These are phyloP conservation scores for Rhinocladiella mackenziei DNA, from an alignment of 2,329 filamentous ascomycete genomes.

Conservation along the genomic window DNA sequence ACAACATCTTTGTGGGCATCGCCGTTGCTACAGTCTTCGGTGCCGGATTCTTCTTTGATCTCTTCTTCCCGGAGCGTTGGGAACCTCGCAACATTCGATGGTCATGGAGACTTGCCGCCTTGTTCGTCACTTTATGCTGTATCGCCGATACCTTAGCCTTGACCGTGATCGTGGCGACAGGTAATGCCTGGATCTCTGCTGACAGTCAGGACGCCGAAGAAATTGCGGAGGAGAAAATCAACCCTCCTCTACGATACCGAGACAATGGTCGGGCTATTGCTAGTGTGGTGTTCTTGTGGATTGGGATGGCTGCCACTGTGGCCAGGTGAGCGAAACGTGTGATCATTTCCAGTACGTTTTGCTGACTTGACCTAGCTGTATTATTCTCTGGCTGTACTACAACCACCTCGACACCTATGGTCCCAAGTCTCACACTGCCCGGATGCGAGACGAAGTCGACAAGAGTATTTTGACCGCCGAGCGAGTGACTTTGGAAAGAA, in stretches of 20 bases:
- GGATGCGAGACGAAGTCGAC: slow-evolving; percentile 21
- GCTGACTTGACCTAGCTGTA: slow-evolving; percentile 11
- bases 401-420: slow-evolving; percentile 21
- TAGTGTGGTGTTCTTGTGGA: slow-evolving; percentile 52
- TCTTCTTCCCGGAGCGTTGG: slow-evolving; percentile 56
- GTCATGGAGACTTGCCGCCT: slow-evolving; percentile 53
- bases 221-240: slow-evolving; percentile 31
- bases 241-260: slow-evolving; percentile 42
- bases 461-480: slow-evolving; percentile 18
- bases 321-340: slow-evolving; percentile 33
- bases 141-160: slow-evolving; percentile 49
- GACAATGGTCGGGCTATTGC: slow-evolving; percentile 50
- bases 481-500: slow-evolving; percentile 5
- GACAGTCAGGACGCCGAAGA: slow-evolving; percentile 28
- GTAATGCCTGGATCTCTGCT: slow-evolving; percentile 46
- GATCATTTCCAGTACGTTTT: not conserved
- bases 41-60: slow-evolving; percentile 58
- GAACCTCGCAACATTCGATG: slow-evolving; percentile 48
- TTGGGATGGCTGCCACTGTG: slow-evolving; percentile 48
- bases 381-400: slow-evolving; percentile 25
- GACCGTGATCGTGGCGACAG: slow-evolving; percentile 50
- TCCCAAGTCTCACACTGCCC: slow-evolving; percentile 19
- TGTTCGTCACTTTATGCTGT: slow-evolving; percentile 48
- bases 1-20: slow-evolving; percentile 58
- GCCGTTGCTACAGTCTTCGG: slow-evolving; percentile 57